Conservation (phyloP, 345 rosid genomes). For the Xanthoceras sorbifolium region DNA sequence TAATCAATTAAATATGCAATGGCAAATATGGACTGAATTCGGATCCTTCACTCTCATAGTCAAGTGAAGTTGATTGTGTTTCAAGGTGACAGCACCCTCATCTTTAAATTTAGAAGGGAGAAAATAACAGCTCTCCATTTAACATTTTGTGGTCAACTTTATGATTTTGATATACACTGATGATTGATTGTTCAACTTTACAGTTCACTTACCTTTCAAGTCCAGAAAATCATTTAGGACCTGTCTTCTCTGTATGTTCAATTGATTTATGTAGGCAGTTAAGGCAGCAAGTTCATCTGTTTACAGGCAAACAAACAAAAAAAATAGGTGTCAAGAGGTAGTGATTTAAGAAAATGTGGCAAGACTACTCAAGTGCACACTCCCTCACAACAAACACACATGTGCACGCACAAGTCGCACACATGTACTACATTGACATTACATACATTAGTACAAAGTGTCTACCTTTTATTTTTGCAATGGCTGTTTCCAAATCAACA, state of each 20-base stretch:
- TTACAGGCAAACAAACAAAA: conserved; percentile 8
- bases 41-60: background rate
- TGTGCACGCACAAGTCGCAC: too few relatives aligned
- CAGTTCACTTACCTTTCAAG: conserved; percentile 61
- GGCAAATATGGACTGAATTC: background rate
- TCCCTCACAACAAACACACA: background rate
- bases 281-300: conserved; percentile 58
- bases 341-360: background rate
- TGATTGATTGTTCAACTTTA: background rate
- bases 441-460: too few relatives aligned
- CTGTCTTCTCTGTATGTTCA: conserved; percentile 62
- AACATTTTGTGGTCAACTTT: background rate
- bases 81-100: background rate
- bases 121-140: background rate
- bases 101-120: background rate
- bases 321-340: background rate
- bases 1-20: background rate
- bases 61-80: conserved; percentile 2
- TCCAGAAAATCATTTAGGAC: conserved; percentile 68
- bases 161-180: background rate
- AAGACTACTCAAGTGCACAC: too few relatives aligned
- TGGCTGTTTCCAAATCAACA: conserved; percentile 28
- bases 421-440: too few relatives aligned
- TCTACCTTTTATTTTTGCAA: conserved; percentile 46
- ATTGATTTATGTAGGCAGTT: conserved; percentile 39